phyloP scores from a whole-genome alignment of 345 rosid genomes.

The Sisymbrium altissimum region DNA sequence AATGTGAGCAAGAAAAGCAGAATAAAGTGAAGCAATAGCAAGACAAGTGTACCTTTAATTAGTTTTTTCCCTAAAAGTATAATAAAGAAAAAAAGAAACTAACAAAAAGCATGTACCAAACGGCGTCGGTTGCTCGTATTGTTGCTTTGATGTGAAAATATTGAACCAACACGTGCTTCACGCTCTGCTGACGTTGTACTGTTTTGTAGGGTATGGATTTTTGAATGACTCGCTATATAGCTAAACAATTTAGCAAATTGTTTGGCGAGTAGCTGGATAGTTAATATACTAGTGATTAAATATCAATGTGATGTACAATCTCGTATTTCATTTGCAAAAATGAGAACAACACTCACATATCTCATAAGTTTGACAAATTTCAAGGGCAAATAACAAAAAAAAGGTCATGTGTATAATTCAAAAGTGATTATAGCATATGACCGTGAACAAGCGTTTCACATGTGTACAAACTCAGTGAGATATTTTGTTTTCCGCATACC shows the following conservation, averaged over 20 bases:
- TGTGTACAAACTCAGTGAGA: too few relatives aligned
- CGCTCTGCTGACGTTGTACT: neutral
- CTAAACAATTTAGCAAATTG: neutral
- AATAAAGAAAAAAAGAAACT: neutral
- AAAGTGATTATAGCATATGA: too few relatives aligned
- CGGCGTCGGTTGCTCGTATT: neutral
- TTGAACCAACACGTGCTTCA: constrained; percentile 9
- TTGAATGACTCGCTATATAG: neutral
- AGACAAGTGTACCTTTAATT: neutral
- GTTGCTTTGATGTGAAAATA: neutral
- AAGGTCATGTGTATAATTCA: neutral
- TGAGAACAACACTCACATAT: neutral
- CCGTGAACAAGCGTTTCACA: too few relatives aligned
- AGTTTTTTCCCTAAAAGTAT: neutral
- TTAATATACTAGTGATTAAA: neutral
- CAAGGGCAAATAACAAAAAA: neutral
- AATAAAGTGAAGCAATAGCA: neutral
- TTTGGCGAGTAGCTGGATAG: neutral
- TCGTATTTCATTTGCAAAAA: neutral
- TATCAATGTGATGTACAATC: too few relatives aligned
- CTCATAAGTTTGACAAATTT: neutral
- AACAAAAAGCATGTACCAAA: neutral
- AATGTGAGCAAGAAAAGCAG: neutral
- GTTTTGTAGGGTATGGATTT: neutral
- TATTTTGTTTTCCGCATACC: neutral